Conservation (phyloP, 441 rosid species). For the Mallotus japonicus region DNA sequence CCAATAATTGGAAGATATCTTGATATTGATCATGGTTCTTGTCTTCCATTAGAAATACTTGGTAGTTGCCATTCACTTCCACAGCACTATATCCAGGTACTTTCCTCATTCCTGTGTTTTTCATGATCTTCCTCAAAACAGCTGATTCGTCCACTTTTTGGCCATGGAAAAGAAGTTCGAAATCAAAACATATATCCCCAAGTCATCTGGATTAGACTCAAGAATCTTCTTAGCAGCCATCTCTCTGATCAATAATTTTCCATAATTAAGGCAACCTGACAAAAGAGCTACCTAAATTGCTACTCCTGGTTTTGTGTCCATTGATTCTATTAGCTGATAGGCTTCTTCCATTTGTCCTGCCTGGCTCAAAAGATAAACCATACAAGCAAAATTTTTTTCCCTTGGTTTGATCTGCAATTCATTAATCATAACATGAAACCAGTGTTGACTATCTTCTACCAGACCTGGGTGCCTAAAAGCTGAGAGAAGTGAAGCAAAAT, state of each 20-base stretch:
- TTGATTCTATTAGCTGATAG: conserved; percentile 51
- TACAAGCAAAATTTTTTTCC: conserved; percentile 69
- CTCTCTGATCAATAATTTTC: conserved; percentile 47
- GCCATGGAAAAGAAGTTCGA: conserved; percentile 70
- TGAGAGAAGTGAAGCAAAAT: conserved; percentile 74
- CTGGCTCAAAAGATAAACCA: conserved; percentile 77
- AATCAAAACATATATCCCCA: conserved; percentile 62
- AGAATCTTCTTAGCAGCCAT: conserved; percentile 49
- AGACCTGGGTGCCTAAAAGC: conserved; percentile 83
- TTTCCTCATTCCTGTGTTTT: conserved; percentile 54
- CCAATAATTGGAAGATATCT: conserved; percentile 37
- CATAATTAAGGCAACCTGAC: conserved; percentile 67
- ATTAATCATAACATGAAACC: conserved; percentile 51
- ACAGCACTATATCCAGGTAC: conserved; percentile 73
- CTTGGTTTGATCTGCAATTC: conserved; percentile 52
- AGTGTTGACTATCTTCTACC: conserved; percentile 53
- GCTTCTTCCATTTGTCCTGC: conserved; percentile 70
- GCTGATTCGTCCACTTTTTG: conserved; percentile 55
- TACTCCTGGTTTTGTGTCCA: conserved; percentile 52
- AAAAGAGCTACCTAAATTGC: conserved; percentile 75
- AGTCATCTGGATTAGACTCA: conserved; percentile 50
- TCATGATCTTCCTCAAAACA: conserved; percentile 54
- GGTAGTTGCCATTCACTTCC: conserved; percentile 54
- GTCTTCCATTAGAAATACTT: conserved; percentile 62
- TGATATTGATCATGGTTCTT: conserved; percentile 44